Evolutionary conservation across 2,329 filamentous ascomycete genomes (phyloP).

Genomic region (Phaeosphaeria sp.): DNA sequence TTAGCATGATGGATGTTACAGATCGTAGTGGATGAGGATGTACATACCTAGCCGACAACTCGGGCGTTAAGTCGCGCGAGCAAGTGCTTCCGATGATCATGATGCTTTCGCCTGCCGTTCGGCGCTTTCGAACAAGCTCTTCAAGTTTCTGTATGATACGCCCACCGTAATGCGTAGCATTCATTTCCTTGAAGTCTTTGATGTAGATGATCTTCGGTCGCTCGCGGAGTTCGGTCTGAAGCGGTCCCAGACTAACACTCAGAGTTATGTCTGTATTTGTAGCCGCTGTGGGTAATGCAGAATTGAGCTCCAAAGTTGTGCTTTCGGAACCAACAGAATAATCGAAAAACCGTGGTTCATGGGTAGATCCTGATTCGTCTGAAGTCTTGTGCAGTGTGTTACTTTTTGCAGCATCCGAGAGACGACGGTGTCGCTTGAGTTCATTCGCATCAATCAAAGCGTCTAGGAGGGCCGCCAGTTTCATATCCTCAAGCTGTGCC

Average conservation of each 20-base stretch:
- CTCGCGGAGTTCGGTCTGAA: slow-evolving; percentile 26
- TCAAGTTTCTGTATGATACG: slow-evolving; percentile 74
- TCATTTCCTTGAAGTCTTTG: slow-evolving; percentile 81
- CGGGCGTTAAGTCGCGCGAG: slow-evolving; percentile 56
- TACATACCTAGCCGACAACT: slow-evolving; percentile 46
- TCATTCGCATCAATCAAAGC: slow-evolving; percentile 42
- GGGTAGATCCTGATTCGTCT: slow-evolving; percentile 6
- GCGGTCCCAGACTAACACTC: slow-evolving; percentile 21
- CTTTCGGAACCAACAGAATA: slow-evolving; percentile 30
- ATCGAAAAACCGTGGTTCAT: slow-evolving; percentile 38
- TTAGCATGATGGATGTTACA: slow-evolving; percentile 16
- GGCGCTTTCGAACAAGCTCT: slow-evolving; percentile 72
- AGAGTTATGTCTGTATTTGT: slow-evolving; percentile 22
- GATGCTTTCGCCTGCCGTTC: slow-evolving; percentile 74
- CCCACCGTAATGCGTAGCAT: slow-evolving; percentile 71
- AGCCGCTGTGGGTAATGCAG: slow-evolving; percentile 22
- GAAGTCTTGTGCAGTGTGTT: background rate
- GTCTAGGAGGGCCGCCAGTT: slow-evolving; percentile 43
- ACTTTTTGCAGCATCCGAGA: slow-evolving; percentile 6
- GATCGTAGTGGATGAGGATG: no score
- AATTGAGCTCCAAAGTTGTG: slow-evolving; percentile 31
- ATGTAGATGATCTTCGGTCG: slow-evolving; percentile 75
- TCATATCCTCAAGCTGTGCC: slow-evolving; percentile 46
- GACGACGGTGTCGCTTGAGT: slow-evolving; percentile 32
- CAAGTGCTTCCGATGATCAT: slow-evolving; percentile 81